Evolutionary conservation across 148 eudicot genomes (phyloP).

Genomic region (Polygonum aviculare): DNA sequence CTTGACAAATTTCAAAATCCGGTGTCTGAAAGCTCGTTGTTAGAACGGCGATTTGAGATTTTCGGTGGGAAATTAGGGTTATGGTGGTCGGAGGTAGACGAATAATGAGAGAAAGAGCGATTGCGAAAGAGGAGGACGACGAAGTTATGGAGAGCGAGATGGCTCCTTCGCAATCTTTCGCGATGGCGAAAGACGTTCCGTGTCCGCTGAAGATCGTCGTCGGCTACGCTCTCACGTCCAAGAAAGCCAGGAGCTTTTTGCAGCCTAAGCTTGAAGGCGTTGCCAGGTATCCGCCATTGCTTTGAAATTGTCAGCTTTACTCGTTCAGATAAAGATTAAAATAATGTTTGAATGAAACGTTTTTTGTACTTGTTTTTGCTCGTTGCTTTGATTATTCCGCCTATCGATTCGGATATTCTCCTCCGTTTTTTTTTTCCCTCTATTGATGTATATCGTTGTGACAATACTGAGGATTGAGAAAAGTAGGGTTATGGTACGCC

Average conservation of each 20-base stretch:
- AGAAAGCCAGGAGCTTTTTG: conserved; percentile 81
- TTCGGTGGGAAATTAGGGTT: background rate
- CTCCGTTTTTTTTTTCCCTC: background rate
- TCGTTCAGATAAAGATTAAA: background rate
- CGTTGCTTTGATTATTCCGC: background rate
- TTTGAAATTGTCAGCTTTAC: conserved; percentile 1
- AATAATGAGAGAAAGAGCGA: conserved; percentile 1
- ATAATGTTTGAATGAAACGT: background rate
- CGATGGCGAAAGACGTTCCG: conserved; percentile 24
- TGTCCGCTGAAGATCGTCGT: conserved; percentile 49
- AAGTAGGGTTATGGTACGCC: background rate
- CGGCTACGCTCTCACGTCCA: conserved; percentile 87
- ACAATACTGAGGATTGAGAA: background rate
- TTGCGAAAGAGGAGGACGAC: background rate
- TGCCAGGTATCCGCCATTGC: conserved; percentile 47
- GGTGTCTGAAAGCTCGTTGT: background rate
- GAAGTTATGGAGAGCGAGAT: conserved; percentile 1
- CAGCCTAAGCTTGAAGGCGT: conserved; percentile 72
- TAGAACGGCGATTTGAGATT: background rate
- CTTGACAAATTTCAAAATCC: background rate
- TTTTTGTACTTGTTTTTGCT: background rate
- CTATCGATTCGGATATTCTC: background rate
- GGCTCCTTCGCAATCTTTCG: background rate
- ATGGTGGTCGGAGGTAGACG: conserved; percentile 9
- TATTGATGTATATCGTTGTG: background rate